Evolutionary conservation across 176 grass and related monocot species (phyloP).

Genomic region (Carex scoparia): DNA sequence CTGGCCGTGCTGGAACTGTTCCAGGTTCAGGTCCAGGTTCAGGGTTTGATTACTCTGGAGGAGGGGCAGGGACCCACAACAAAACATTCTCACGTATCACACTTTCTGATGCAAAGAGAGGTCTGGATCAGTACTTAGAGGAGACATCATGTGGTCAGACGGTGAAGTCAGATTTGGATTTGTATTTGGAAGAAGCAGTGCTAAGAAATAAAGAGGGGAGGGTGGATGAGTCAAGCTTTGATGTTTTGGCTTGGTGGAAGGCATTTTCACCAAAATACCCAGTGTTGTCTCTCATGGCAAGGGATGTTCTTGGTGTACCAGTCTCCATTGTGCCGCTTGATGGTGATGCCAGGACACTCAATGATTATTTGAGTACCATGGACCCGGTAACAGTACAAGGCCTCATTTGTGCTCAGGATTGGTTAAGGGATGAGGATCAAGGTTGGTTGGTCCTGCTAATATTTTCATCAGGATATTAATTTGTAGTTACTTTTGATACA

Average conservation of each 20-base stretch:
- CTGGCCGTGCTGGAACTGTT: conserved; percentile 7
- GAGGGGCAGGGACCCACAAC: conserved; percentile 25
- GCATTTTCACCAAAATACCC: conserved; percentile 93
- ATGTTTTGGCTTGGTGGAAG: conserved; percentile 96
- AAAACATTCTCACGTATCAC: conserved; percentile 74
- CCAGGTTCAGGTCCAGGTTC: conserved; percentile 59
- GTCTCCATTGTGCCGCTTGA: conserved; percentile 78
- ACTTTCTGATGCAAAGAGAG: conserved; percentile 84
- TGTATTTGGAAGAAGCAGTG: conserved; percentile 93
- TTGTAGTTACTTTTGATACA: background rate
- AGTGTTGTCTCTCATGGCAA: conserved; percentile 78
- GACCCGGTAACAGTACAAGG: conserved; percentile 68
- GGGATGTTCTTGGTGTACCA: conserved; percentile 83
- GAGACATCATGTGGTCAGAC: conserved; percentile 86
- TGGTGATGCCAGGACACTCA: conserved; percentile 59
- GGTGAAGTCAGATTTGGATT: conserved; percentile 83
- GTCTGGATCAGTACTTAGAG: conserved; percentile 96
- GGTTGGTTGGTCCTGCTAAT: conserved; percentile 4
- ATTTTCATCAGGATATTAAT: too few species aligned
- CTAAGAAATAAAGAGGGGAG: conserved; percentile 73
- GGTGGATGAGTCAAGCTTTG: conserved; percentile 49
- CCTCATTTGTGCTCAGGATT: conserved; percentile 89
- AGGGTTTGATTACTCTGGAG: conserved; percentile 43
- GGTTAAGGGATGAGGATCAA: conserved; percentile 70
- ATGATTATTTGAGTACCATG: conserved; percentile 86